Percentiles rank a stretch among this genome's conserved stretches.
Evolutionary conservation across 78 protist genomes (phyloP).

Genomic region (slime mould (Dictyostelium discoideum)): DNA sequence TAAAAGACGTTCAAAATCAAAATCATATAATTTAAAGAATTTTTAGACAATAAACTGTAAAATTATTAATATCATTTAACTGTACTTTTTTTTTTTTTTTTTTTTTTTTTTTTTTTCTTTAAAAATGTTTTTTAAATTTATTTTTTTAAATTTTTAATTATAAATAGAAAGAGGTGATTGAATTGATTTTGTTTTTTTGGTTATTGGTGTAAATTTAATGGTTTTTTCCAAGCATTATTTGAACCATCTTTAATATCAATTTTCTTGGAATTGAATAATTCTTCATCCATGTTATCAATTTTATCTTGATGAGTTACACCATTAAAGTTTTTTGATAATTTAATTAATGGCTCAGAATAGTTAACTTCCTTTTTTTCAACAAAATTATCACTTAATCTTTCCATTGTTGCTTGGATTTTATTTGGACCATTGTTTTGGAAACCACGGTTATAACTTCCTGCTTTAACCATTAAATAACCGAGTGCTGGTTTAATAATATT

Average conservation of each 20-base stretch:
- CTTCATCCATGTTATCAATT: neutral
- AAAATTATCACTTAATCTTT: neutral
- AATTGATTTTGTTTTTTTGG: neutral
- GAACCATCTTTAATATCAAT: conserved; percentile 16
- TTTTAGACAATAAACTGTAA: neutral
- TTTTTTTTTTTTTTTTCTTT: neutral
- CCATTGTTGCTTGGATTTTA: neutral
- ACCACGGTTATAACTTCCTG: conserved; percentile 4
- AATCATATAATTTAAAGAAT: neutral
- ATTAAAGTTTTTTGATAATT: neutral
- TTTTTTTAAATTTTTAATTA: neutral
- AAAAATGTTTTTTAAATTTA: neutral
- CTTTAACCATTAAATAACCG: conserved; percentile 37
- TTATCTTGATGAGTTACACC: neutral
- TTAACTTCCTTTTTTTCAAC: conserved; percentile 3
- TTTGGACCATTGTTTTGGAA: neutral
- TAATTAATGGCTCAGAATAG: conserved; percentile 4
- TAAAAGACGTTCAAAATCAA: neutral
- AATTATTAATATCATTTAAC: neutral
- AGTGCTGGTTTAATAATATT: conserved; percentile 42
- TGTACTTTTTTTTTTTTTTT: neutral
- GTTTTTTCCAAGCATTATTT: conserved; percentile 1
- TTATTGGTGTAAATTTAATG: neutral
- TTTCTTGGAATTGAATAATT: neutral
- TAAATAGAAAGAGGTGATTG: neutral